Conservation (phyloP, 495 filamentous ascomycete species). For the Penicillium tannophilum region DNA sequence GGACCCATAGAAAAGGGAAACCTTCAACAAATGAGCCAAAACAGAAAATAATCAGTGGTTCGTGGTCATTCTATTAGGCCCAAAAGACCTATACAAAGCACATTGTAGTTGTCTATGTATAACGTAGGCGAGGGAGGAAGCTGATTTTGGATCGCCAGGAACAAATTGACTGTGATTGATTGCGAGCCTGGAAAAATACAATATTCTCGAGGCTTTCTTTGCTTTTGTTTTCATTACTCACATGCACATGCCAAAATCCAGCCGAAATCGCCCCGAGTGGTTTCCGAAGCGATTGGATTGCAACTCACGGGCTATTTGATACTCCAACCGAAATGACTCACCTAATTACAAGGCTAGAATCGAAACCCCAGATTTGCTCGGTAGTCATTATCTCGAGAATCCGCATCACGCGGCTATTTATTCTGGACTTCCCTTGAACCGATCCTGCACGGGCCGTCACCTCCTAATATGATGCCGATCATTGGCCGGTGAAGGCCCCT, state of each 20-base stretch:
- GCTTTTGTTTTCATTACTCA: not conserved
- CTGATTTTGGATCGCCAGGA: no score
- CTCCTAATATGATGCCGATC: conserved; percentile 10
- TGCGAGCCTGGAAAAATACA: no score
- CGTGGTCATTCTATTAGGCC: no score
- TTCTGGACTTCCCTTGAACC: conserved; percentile 9
- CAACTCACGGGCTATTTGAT: not conserved
- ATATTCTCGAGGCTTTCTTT: no score
- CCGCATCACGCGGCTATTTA: not conserved
- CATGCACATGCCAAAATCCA: not conserved
- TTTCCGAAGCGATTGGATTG: not conserved
- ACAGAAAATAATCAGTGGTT: no score
- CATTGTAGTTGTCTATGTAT: no score
- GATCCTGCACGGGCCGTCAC: conserved; percentile 9
- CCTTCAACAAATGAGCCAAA: no score
- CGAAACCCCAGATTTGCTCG: not conserved
- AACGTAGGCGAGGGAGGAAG: no score
- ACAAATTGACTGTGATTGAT: no score
- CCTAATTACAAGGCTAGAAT: not conserved
- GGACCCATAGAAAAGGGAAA: no score
- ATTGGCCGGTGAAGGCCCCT: not conserved
- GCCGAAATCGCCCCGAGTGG: not conserved
- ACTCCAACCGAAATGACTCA: not conserved
- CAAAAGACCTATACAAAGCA: no score
- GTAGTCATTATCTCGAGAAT: not conserved